Base-by-base conservation (phyloP, 805 yeast species). In the Yamadazyma nakazawae region DNA sequence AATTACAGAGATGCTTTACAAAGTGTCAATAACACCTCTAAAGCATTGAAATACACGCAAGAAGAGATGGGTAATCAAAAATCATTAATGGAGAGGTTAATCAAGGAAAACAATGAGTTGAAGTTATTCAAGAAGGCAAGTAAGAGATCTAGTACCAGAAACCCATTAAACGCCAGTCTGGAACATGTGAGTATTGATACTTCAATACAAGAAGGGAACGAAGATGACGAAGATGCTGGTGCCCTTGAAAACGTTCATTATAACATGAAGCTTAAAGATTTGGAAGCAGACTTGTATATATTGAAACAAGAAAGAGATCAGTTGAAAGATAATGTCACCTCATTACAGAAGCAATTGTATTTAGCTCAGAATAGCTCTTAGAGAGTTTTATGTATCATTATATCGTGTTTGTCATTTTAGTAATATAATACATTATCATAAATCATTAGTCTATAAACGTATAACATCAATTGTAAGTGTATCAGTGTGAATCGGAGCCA, bases 251-350 rank as follows among this genome's bases (percentile, higher is more conserved):
- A 57, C 43, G 78, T 86, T 39, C 89, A 85, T 53, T 86, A 78
- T 58, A 85, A 82, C 51, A 75, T 88, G 70, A 86, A 84, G 64
- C 76, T 89, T 37, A 82, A 86, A 56, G 96, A 89, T 56, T 68
- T 89, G 55, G 87, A 88, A 58, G 96, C 96, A 3, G 96, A 88
- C 61, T 70, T 89, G 53, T 85, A 78, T 57, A 85, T 89, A 46
- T 76, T 85, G 53, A 82, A 82, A 57, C 92, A 88, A 65, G 97
- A 89, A 65, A 77, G 95, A 53, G 94, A 89, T 59, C 85, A 83
- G 55, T 70, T 87, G 62, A 84, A 81, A 58, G 85, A 81, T 18
- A 82, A 75, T 48, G 78, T 82, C 13, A 60, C 80, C 28, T 56
- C 70, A 0, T 67, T 84, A 60, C 84, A 84, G 65, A 85, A 84